Evolutionary conservation across 208 protist genomes (phyloP).

Genomic region (Leishmania mexicana): DNA sequence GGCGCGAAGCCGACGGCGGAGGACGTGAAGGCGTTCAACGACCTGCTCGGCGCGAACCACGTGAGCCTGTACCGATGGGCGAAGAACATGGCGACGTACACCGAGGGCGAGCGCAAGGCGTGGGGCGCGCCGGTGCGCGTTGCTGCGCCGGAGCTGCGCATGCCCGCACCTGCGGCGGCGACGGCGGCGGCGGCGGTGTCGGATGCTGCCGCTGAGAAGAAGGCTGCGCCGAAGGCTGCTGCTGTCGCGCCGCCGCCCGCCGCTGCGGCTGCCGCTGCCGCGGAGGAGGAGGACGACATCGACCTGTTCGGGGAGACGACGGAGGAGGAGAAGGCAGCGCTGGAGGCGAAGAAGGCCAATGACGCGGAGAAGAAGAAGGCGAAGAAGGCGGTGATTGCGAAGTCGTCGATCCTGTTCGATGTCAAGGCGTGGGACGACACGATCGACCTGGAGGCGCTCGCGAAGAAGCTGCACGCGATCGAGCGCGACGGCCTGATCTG

Average conservation of each 20-base stretch:
- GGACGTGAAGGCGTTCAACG: conserved; percentile 76
- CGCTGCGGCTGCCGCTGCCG: conserved; percentile 13
- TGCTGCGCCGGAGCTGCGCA: conserved; percentile 33
- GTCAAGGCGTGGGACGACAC: conserved; percentile 95
- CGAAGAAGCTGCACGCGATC: conserved; percentile 83
- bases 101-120: conserved; percentile 52
- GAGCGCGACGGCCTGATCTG: conserved; percentile 92
- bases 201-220: conserved; percentile 31
- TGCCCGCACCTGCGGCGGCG: conserved; percentile 10
- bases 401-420: conserved; percentile 92
- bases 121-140: conserved; percentile 66
- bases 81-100: conserved; percentile 76
- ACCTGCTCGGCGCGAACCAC: conserved; percentile 62
- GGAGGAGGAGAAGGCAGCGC: conserved; percentile 82
- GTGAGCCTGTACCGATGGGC: conserved; percentile 66
- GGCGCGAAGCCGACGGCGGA: conserved; percentile 66
- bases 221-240: conserved; percentile 29
- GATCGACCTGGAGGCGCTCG: conserved; percentile 88
- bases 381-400: conserved; percentile 86
- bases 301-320: conserved; percentile 91
- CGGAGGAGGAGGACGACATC: conserved; percentile 79
- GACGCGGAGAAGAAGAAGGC: conserved; percentile 83
- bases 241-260: conserved; percentile 27
- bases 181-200: conserved; percentile 44
- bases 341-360: conserved; percentile 87